phyloP scores from a whole-genome alignment of 495 filamentous ascomycete genomes.

The Podospora sp. region DNA sequence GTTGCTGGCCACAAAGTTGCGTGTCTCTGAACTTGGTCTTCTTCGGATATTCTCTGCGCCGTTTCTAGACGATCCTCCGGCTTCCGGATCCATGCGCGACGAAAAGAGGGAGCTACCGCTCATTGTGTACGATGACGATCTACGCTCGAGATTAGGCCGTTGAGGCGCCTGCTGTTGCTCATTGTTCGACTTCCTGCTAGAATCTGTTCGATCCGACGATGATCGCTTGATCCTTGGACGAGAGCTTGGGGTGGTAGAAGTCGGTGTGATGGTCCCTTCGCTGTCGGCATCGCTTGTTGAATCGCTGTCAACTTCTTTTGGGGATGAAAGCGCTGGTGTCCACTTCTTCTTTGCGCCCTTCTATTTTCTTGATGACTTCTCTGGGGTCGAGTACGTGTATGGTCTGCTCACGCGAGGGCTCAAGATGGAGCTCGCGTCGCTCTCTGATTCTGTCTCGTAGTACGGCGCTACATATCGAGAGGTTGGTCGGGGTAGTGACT shows the following conservation, averaged over 20 bases:
- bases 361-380: background rate
- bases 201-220: background rate
- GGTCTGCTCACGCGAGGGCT: background rate
- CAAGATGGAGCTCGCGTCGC: background rate
- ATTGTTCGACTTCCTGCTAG: background rate
- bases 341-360: background rate
- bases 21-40: background rate
- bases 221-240: background rate
- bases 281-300: background rate
- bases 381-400: background rate
- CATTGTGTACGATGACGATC: background rate
- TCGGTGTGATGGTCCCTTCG: background rate
- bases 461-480: background rate
- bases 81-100: background rate
- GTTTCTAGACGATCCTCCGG: background rate
- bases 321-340: background rate
- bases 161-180: background rate
- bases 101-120: background rate
- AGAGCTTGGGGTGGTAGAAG: background rate
- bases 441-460: background rate
- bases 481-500: background rate
- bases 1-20: too few relatives aligned
- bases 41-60: background rate
- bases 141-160: background rate
- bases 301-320: background rate